Evolutionary conservation across 768 basidiomycete species (phyloP).

Genomic region (Calocybe cyanea): DNA sequence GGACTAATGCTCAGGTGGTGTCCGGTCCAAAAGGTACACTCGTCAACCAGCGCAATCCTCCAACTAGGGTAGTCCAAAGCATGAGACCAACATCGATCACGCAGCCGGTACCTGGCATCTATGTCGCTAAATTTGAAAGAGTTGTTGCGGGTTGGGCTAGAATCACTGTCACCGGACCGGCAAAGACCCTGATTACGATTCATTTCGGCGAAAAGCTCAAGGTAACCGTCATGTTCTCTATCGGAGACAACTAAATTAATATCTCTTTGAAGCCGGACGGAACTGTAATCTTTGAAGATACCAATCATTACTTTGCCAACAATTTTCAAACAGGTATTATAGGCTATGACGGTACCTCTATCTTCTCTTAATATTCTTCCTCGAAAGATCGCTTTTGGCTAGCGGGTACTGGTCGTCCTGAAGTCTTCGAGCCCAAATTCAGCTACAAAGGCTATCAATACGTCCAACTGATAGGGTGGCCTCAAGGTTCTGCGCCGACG

Average conservation of each 20-base stretch:
- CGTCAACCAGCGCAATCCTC: conserved; percentile 20
- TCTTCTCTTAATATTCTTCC: neutral
- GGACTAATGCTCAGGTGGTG: conserved; percentile 19
- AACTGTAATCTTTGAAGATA: conserved; percentile 12
- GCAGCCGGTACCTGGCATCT: conserved; percentile 20
- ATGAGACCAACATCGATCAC: conserved; percentile 22
- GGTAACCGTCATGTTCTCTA: conserved; percentile 1
- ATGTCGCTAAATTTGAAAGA: conserved; percentile 23
- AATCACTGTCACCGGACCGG: conserved; percentile 21
- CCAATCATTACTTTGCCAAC: conserved; percentile 19
- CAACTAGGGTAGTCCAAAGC: conserved; percentile 19
- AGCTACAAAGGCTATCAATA: conserved; percentile 26
- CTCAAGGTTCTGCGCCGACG: conserved; percentile 16
- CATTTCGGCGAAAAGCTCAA: conserved; percentile 29
- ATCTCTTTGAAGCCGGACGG: conserved; percentile 8
- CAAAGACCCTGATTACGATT: conserved; percentile 22
- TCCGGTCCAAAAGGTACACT: conserved; percentile 20
- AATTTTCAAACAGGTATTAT: conserved; percentile 21
- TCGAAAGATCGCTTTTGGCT: conserved; percentile 21
- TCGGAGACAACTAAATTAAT: neutral
- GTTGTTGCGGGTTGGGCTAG: conserved; percentile 26
- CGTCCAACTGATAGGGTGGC: conserved; percentile 22
- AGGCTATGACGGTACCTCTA: neutral
- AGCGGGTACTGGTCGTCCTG: conserved; percentile 19
- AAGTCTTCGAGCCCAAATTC: conserved; percentile 21